Percentiles rank a stretch among this genome's conserved stretches.
Evolutionary conservation across 768 basidiomycete genomes (phyloP).

Genomic region (Tylopilus intermedius): DNA sequence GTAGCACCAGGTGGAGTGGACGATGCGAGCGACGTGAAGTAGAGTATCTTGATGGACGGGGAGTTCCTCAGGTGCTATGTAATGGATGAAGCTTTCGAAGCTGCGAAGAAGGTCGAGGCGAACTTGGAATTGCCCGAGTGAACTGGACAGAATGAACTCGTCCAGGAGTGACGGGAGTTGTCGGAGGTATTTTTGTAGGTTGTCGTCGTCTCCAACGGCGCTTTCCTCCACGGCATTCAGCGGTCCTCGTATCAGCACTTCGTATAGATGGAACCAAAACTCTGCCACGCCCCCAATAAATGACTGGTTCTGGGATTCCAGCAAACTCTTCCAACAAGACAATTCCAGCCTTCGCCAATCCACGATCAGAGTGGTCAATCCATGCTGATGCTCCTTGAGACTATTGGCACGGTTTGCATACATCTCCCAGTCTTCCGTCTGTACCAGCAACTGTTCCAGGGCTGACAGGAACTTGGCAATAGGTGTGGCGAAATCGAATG

Average conservation of each 20-base stretch:
- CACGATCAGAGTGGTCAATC: constrained; percentile 69
- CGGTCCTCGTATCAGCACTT: constrained; percentile 63
- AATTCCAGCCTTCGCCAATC: constrained; percentile 89
- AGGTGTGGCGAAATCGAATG: constrained; percentile 59
- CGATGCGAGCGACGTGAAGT: constrained; percentile 48
- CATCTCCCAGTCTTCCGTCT: constrained; percentile 94
- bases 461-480: constrained; percentile 78
- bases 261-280: constrained; percentile 93
- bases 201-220: constrained; percentile 25
- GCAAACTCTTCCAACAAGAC: constrained; percentile 75
- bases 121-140: constrained; percentile 78
- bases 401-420: constrained; percentile 91
- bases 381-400: constrained; percentile 60
- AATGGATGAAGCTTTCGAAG: constrained; percentile 52
- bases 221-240: constrained; percentile 43
- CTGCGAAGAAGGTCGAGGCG: constrained; percentile 64
- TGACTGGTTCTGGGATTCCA: constrained; percentile 60
- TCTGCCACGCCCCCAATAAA: constrained; percentile 47
- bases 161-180: constrained; percentile 74
- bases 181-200: constrained; percentile 50
- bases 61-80: constrained; percentile 33
- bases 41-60: constrained; percentile 33
- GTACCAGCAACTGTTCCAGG: constrained; percentile 78
- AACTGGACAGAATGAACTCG: constrained; percentile 65
- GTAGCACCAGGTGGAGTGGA: constrained; percentile 57